Evolutionary conservation across 2,329 filamentous ascomycete species (phyloP).

Genomic region (Aspergillus terreus): DNA sequence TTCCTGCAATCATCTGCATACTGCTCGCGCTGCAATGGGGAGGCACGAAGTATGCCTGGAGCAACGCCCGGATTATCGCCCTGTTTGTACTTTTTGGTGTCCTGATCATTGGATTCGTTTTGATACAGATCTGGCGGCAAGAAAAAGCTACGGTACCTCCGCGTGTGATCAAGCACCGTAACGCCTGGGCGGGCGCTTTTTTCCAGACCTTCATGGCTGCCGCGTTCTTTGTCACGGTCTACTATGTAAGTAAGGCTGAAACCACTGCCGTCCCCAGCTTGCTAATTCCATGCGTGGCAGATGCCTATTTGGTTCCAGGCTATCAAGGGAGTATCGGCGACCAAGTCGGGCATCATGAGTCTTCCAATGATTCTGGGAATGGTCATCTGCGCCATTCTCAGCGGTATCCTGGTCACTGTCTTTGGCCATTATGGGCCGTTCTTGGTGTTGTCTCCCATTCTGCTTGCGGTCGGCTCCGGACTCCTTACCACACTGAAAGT

Average conservation of each 20-base stretch:
- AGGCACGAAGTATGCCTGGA: slow-evolving; percentile 44
- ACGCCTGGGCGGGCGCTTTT: slow-evolving; percentile 39
- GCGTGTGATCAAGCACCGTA: slow-evolving; percentile 42
- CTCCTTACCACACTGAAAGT: slow-evolving; percentile 34
- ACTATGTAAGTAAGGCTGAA: slow-evolving; percentile 32
- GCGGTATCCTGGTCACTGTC: slow-evolving; percentile 27
- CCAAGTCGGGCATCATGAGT: slow-evolving; percentile 37
- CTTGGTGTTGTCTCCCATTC: slow-evolving; percentile 29
- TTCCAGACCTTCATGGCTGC: slow-evolving; percentile 40
- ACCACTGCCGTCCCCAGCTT: background rate
- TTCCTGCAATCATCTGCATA: slow-evolving; percentile 44
- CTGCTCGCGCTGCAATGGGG: slow-evolving; percentile 50
- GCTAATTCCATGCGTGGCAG: slow-evolving; percentile 11
- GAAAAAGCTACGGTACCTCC: slow-evolving; percentile 46
- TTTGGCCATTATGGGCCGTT: slow-evolving; percentile 41
- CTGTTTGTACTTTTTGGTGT: slow-evolving; percentile 51
- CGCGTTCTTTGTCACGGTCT: slow-evolving; percentile 43
- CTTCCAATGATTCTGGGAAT: slow-evolving; percentile 32
- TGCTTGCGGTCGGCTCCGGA: slow-evolving; percentile 33
- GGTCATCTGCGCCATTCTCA: slow-evolving; percentile 29
- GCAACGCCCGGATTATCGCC: slow-evolving; percentile 42
- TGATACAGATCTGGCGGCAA: slow-evolving; percentile 34
- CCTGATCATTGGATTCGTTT: slow-evolving; percentile 41
- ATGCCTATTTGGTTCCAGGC: slow-evolving; percentile 46
- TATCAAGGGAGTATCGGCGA: slow-evolving; percentile 32